Percentiles rank a stretch among this genome's conserved stretches.
Evolutionary conservation across 139 green algal genomes (phyloP).

Genomic region (Astrephomene gubernaculifera): DNA sequence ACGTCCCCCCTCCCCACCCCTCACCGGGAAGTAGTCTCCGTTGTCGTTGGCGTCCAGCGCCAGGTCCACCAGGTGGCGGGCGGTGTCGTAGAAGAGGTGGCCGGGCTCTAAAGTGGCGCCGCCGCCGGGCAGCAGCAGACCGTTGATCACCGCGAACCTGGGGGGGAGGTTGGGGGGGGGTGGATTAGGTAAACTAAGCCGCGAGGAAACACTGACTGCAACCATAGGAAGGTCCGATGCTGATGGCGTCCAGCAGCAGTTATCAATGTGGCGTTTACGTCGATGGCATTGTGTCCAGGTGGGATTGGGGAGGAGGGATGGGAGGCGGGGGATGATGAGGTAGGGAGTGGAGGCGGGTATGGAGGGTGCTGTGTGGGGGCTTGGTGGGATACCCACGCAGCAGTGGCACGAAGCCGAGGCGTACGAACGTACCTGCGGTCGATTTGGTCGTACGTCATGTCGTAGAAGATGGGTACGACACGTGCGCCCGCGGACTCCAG

Average conservation of each 20-base stretch:
- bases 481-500: constrained; percentile 75
- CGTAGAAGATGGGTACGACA: constrained; percentile 83
- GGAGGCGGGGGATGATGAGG: too few relatives aligned
- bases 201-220: too few relatives aligned
- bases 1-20: too few relatives aligned
- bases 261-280: too few relatives aligned
- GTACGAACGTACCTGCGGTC: constrained; percentile 4
- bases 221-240: too few relatives aligned
- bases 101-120: constrained; percentile 69
- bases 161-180: background rate
- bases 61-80: constrained; percentile 67
- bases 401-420: too few relatives aligned
- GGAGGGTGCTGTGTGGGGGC: too few relatives aligned
- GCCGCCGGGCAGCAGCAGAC: constrained; percentile 84
- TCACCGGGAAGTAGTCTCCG: constrained; percentile 86
- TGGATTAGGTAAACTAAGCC: too few relatives aligned
- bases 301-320: background rate
- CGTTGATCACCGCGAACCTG: constrained; percentile 75
- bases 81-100: constrained; percentile 84
- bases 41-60: constrained; percentile 81
- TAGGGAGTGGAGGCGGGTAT: too few relatives aligned
- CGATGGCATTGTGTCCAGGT: too few relatives aligned
- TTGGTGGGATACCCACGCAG: too few relatives aligned
- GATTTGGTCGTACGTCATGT: constrained; percentile 73
- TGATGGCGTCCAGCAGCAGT: too few relatives aligned